phyloP scores from a whole-genome alignment of 2,329 filamentous ascomycete genomes.

The Aureobasidium lini region DNA sequence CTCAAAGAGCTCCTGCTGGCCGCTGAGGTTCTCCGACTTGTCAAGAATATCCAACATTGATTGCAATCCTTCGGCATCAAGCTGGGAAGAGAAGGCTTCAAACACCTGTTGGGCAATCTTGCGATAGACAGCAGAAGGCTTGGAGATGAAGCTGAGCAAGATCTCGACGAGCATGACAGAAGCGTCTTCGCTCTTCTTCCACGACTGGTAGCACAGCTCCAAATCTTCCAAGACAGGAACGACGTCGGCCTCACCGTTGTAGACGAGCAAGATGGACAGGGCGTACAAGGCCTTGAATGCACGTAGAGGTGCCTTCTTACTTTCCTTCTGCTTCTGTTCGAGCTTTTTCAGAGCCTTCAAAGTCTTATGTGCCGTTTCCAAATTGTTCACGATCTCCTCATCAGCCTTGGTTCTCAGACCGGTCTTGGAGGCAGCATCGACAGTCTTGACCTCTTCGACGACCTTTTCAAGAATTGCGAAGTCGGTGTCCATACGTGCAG shows the following conservation, averaged over 20 bases:
- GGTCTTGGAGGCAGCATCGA: not conserved
- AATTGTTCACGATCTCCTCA: constrained; percentile 15
- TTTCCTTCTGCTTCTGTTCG: constrained; percentile 23
- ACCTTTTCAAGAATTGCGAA: constrained; percentile 1
- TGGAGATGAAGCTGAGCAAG: constrained; percentile 79
- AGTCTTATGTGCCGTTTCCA: constrained; percentile 20
- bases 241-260: constrained; percentile 82
- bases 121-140: constrained; percentile 74
- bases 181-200: constrained; percentile 33
- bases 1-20: constrained; percentile 80
- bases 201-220: constrained; percentile 63
- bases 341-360: constrained; percentile 18
- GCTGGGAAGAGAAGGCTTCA: constrained; percentile 65
- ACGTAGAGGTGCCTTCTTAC: constrained; percentile 40
- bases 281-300: constrained; percentile 76
- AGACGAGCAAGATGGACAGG: constrained; percentile 77
- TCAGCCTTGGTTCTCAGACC: constrained; percentile 12
- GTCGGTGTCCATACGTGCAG: constrained; percentile 14
- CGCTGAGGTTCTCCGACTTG: constrained; percentile 71
- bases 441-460: not conserved
- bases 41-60: constrained; percentile 61
- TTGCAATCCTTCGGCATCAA: constrained; percentile 66
- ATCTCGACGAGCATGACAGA: constrained; percentile 79
- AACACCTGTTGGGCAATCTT: constrained; percentile 87
- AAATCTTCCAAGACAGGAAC: constrained; percentile 76